Base-by-base conservation (phyloP, 495 filamentous ascomycete genomes). In the Penicillium odoratum region DNA sequence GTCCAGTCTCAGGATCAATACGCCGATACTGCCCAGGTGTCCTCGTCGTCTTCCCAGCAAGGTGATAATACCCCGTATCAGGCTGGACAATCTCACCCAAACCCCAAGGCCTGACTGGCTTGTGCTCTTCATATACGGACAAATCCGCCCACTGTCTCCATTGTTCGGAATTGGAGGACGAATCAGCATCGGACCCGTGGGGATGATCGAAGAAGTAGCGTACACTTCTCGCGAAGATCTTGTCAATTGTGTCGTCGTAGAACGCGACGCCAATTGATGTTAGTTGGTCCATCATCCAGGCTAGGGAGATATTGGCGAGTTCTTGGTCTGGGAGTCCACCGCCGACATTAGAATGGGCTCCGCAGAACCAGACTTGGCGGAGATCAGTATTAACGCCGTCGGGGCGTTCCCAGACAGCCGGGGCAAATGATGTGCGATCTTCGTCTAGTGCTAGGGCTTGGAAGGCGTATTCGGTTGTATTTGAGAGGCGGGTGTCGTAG, bases 391-490 rank as follows among this genome's bases (percentile, higher is more conserved):
- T 67, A 18, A 70, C 64, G n/a, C 69, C 64, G 53, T 70, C 66
- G 6, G 75, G 69, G 50, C 78, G 74, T 65, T 82, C 75, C 88
- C 85, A 90, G 0, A 91, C 61, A 5, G 86, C 81, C 10, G 88
- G 88, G 5, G 81, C 75, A 57, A 89, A 91, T 2, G 84, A 78
- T 6, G 73, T 69, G 10, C 88, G 83, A 40, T 80, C 74, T 68
- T 91, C 88, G 58, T 91, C 87, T 2, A 91, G 73, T 0, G 87
- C 87, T n/a, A 91, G 75, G 3, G 88, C 88, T 59, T 91, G 88
- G 59, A 90, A 90, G 8, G 84, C 88, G 62, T 89, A 80, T 55
- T 88, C 81, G 11, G 90, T 81, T 50, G 72, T 71, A 55, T 81
- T 74, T 5, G 78, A 78, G 0, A 88, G 67, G 18, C 71, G 72